Evolutionary conservation across 1,284 basidiomycete genomes (phyloP).

Genomic region (Pseudozyma tsukubaensis): DNA sequence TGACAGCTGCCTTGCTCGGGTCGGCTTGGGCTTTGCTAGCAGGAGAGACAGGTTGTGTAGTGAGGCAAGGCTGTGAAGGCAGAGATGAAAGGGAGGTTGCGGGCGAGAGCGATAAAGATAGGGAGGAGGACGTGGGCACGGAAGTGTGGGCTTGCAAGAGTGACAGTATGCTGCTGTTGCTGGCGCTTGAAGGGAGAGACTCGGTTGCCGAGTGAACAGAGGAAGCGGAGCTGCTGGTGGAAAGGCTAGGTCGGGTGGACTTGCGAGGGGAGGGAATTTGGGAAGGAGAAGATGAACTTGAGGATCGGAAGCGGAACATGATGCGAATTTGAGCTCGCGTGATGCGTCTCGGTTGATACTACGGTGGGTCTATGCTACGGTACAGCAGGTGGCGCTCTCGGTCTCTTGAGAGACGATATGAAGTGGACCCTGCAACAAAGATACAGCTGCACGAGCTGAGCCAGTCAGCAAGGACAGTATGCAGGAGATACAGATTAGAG

Average conservation of each 20-base stretch:
- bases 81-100: constrained; percentile 19
- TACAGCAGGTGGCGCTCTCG: constrained; percentile 6
- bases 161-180: constrained; percentile 36
- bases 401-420: background rate
- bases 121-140: constrained; percentile 14
- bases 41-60: constrained; percentile 8
- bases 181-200: constrained; percentile 17
- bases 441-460: constrained; percentile 3
- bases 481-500: background rate
- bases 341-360: constrained; percentile 7
- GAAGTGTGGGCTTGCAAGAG: constrained; percentile 37
- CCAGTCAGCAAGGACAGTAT: background rate
- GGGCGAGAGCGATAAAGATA: constrained; percentile 16
- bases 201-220: constrained; percentile 19
- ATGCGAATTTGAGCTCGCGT: constrained; percentile 20
- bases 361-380: constrained; percentile 3
- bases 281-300: constrained; percentile 21
- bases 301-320: constrained; percentile 49
- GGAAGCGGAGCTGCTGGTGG: constrained; percentile 16
- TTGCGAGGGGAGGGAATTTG: constrained; percentile 9
- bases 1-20: constrained; percentile 12
- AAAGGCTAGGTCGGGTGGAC: constrained; percentile 5
- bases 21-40: background rate
- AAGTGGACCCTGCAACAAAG: constrained; percentile 4
- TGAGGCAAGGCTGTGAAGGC: constrained; percentile 16